Evolutionary conservation across 1,284 basidiomycete genomes (phyloP).

Genomic region (Cutaneotrichosporon sp.): DNA sequence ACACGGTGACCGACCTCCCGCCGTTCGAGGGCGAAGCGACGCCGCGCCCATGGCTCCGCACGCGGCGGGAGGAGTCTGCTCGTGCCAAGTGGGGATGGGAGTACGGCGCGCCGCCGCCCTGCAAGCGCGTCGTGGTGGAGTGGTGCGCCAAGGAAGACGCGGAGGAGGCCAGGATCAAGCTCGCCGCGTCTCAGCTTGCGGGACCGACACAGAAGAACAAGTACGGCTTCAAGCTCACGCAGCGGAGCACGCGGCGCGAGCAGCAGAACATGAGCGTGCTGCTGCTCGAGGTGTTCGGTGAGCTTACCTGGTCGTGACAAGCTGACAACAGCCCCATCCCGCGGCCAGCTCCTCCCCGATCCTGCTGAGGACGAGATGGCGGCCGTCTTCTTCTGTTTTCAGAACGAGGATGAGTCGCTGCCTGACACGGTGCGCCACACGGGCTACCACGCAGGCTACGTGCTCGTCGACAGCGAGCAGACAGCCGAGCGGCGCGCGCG

Average conservation of each 20-base stretch:
- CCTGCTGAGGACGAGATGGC: conserved; percentile 70
- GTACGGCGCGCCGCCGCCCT: conserved; percentile 68
- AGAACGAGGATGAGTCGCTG: conserved; percentile 60
- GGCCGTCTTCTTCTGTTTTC: conserved; percentile 70
- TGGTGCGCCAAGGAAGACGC: conserved; percentile 59
- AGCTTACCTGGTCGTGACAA: conserved; percentile 25
- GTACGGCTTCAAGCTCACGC: conserved; percentile 67
- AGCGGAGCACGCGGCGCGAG: conserved; percentile 60
- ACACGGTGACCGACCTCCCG: conserved; percentile 48
- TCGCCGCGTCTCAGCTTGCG: conserved; percentile 61
- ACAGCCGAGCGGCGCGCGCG: conserved; percentile 25
- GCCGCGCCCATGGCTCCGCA: conserved; percentile 39
- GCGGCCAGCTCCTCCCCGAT: conserved; percentile 67
- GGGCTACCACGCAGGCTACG: conserved; percentile 61
- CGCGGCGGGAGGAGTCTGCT: conserved; percentile 10
- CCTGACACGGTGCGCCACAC: conserved; percentile 49
- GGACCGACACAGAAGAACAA: conserved; percentile 73
- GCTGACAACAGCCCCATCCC: conserved; percentile 28
- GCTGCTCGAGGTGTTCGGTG: conserved; percentile 81
- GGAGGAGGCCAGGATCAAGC: conserved; percentile 6
- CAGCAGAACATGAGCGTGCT: conserved; percentile 78
- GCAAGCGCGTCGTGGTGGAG: conserved; percentile 49
- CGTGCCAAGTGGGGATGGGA: conserved; percentile 66
- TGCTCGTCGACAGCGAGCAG: conserved; percentile 58
- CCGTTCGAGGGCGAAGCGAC: conserved; percentile 32